Evolutionary conservation across 331 rosid species (phyloP).

Genomic region (Pyracantha coccinea): DNA sequence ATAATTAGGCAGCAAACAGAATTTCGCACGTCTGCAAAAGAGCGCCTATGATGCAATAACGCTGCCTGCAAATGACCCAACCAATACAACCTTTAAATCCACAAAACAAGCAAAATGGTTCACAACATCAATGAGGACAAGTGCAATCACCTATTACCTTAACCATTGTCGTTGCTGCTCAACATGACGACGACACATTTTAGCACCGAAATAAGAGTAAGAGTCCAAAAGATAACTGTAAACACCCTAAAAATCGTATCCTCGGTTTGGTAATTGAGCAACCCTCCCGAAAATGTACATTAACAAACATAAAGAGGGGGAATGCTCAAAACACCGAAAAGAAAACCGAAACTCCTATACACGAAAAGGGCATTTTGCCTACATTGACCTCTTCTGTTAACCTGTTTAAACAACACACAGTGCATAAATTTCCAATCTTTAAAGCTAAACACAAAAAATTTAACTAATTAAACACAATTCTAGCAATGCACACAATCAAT

Average conservation of each 20-base stretch:
- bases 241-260: conserved; percentile 65
- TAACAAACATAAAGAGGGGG: conserved; percentile 78
- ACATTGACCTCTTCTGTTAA: conserved; percentile 28
- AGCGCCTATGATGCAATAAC: conserved; percentile 66
- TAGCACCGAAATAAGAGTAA: conserved; percentile 50
- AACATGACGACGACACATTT: conserved; percentile 48
- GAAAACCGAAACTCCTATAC: conserved; percentile 74
- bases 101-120: neutral
- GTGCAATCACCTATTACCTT: conserved; percentile 38
- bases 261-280: conserved; percentile 48
- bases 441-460: neutral
- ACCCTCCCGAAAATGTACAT: conserved; percentile 55
- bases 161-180: conserved; percentile 57
- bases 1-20: conserved; percentile 71
- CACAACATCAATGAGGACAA: neutral
- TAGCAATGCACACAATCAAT: neutral
- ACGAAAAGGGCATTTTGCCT: conserved; percentile 40
- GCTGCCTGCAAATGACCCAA: conserved; percentile 59
- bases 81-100: conserved; percentile 15
- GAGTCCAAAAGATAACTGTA: conserved; percentile 66
- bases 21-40: conserved; percentile 77
- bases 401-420: conserved; percentile 30
- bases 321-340: conserved; percentile 64
- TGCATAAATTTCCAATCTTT: neutral
- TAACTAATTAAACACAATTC: neutral